phyloP scores from a whole-genome alignment of 2,329 filamentous ascomycete genomes.

The Microcyclosporella mali region DNA sequence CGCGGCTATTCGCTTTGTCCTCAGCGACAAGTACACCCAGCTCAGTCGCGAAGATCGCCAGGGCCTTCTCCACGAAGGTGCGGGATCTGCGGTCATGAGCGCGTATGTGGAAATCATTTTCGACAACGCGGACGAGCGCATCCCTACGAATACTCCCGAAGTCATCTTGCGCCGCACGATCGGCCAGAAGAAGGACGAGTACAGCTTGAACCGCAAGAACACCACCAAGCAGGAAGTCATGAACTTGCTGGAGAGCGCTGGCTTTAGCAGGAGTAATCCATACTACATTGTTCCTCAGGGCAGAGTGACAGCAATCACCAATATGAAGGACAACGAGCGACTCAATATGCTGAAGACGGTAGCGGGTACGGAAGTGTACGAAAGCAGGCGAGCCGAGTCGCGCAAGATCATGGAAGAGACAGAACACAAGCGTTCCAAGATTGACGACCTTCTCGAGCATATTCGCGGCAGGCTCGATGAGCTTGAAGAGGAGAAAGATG shows the following conservation, averaged over 20 bases:
- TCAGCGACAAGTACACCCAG: conserved; percentile 87
- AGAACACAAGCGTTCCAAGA: conserved; percentile 88
- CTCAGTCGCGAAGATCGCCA: conserved; percentile 95
- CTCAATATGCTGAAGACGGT: conserved; percentile 91
- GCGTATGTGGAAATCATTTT: conserved; percentile 99
- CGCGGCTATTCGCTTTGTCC: conserved; percentile 94
- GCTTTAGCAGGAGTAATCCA: conserved; percentile 93
- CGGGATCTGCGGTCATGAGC: conserved; percentile 95
- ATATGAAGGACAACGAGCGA: conserved; percentile 95
- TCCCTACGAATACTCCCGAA: conserved; percentile 87
- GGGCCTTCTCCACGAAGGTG: conserved; percentile 93
- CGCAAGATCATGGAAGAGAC: conserved; percentile 97
- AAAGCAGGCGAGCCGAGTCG: conserved; percentile 82
- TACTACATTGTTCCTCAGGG: conserved; percentile 99
- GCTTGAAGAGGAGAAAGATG: conserved; percentile 94
- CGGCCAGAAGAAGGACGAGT: conserved; percentile 96
- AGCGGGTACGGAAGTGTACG: conserved; percentile 96
- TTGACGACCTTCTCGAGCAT: conserved; percentile 84
- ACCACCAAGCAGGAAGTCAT: conserved; percentile 91
- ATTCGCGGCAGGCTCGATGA: conserved; percentile 86
- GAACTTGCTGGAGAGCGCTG: conserved; percentile 90
- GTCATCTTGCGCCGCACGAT: conserved; percentile 89
- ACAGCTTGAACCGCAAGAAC: conserved; percentile 94
- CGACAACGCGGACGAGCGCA: conserved; percentile 93
- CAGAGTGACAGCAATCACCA: conserved; percentile 89